These are phyloP conservation scores for Ensete ventricosum DNA, from an alignment of 176 grass and related monocot genomes.

Conservation along the genomic window DNA sequence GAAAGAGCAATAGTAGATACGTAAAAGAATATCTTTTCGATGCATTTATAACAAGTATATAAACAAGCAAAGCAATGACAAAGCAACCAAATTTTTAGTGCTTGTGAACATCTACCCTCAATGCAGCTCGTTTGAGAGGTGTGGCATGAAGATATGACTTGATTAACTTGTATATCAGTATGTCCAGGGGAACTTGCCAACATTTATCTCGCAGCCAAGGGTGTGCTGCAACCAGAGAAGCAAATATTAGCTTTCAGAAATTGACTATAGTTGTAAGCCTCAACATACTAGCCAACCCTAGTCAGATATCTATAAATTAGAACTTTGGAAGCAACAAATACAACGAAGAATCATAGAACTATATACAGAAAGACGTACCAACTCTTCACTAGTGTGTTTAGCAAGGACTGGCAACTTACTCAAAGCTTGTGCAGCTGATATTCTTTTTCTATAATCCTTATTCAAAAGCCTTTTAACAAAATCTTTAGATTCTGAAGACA, in stretches of 20 bases:
- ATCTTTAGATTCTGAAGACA: conserved; percentile 27
- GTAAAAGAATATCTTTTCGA: background rate
- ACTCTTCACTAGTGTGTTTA: background rate
- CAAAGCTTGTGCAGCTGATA: conserved; percentile 27
- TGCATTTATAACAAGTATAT: background rate
- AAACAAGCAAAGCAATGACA: background rate
- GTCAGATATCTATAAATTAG: background rate
- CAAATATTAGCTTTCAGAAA: background rate
- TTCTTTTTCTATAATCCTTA: conserved; percentile 28
- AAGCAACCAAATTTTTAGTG: background rate
- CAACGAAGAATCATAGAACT: too few relatives aligned
- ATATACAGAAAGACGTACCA: background rate
- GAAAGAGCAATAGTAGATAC: background rate
- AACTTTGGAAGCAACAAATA: background rate
- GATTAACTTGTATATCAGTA: conserved; percentile 21
- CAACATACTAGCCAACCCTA: background rate
- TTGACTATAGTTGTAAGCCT: background rate
- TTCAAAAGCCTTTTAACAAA: conserved; percentile 28
- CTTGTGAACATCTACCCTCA: conserved; percentile 14
- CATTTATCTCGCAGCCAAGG: conserved; percentile 21
- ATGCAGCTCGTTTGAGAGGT: conserved; percentile 15
- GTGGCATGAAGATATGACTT: conserved; percentile 12
- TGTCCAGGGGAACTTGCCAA: conserved; percentile 16
- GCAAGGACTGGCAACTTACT: conserved; percentile 4
- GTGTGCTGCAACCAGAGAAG: conserved; percentile 9